Percentiles rank a stretch among this genome's conserved stretches.
Conservation (phyloP, 148 eudicot species). For the Drosera capensis region DNA sequence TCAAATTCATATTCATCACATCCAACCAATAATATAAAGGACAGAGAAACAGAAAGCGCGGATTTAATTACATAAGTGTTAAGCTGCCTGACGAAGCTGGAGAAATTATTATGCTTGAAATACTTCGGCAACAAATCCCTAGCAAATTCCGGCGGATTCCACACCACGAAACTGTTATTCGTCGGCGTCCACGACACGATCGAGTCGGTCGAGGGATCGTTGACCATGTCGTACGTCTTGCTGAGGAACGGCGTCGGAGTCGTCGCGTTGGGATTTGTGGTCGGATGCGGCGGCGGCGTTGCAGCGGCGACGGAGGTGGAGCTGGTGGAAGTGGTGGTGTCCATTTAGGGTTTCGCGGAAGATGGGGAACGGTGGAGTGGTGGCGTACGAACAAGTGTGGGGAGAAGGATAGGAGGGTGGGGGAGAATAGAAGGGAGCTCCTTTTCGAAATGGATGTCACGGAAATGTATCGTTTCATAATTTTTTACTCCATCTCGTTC, state of each 20-base stretch:
- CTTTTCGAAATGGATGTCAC: no score
- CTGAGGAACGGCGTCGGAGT: conserved; percentile 59
- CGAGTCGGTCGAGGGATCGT: conserved; percentile 46
- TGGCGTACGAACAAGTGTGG: background rate
- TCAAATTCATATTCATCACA: background rate
- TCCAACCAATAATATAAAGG: background rate
- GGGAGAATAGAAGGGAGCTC: no score
- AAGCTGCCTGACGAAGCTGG: conserved; percentile 79
- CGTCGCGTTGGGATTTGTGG: conserved; percentile 24
- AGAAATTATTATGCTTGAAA: conserved; percentile 82
- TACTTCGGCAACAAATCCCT: conserved; percentile 65
- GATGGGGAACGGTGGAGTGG: background rate
- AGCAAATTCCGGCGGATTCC: conserved; percentile 81
- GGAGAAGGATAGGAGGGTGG: no score
- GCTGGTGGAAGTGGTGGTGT: no score
- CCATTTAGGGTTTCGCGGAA: no score
- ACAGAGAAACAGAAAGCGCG: background rate
- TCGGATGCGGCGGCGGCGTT: conserved; percentile 12
- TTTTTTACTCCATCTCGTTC: no score
- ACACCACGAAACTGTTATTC: conserved; percentile 68
- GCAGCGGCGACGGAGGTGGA: background rate
- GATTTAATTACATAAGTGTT: conserved; percentile 60
- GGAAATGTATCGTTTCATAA: no score
- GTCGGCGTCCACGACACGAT: conserved; percentile 74
- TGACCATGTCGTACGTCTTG: conserved; percentile 73